Percentiles rank a stretch among this genome's conserved stretches.
phyloP scores from a whole-genome alignment of 2,329 filamentous ascomycete species.

The Penicillium verrucosum region DNA sequence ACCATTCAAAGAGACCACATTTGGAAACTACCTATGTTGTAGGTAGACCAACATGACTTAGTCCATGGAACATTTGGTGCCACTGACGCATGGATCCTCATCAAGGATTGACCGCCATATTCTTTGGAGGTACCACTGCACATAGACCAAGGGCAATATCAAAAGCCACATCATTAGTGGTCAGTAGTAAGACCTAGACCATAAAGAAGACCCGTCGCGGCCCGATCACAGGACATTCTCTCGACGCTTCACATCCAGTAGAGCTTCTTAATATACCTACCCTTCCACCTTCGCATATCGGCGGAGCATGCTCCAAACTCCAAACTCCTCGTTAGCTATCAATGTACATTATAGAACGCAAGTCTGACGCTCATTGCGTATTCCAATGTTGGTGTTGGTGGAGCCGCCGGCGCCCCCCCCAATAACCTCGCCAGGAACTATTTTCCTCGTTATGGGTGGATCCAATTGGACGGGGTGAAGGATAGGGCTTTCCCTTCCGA shows the following conservation, averaged over 20 bases:
- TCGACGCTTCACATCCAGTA: not conserved
- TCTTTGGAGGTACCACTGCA: not conserved
- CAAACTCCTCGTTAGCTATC: not conserved
- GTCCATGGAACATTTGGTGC: not conserved
- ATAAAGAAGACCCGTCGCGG: not conserved
- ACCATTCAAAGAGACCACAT: no score
- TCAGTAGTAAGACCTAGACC: not conserved
- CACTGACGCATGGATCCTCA: not conserved
- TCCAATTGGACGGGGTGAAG: slow-evolving; percentile 1
- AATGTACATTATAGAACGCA: not conserved
- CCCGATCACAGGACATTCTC: not conserved
- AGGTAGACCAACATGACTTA: no score
- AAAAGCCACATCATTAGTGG: not conserved
- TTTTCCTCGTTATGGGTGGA: slow-evolving; percentile 2
- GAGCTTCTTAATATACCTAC: not conserved
- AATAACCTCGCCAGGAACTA: slow-evolving; percentile 4
- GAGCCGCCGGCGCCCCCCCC: not conserved
- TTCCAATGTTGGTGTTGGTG: not conserved
- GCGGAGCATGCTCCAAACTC: not conserved
- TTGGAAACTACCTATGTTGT: no score
- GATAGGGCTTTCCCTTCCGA: not conserved
- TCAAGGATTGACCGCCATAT: no score
- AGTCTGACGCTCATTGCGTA: not conserved
- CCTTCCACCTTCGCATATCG: not conserved
- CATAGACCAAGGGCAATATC: not conserved